These are phyloP conservation scores for Dioscorea dumetorum DNA, from an alignment of 106 monocot species.

Conservation along the genomic window DNA sequence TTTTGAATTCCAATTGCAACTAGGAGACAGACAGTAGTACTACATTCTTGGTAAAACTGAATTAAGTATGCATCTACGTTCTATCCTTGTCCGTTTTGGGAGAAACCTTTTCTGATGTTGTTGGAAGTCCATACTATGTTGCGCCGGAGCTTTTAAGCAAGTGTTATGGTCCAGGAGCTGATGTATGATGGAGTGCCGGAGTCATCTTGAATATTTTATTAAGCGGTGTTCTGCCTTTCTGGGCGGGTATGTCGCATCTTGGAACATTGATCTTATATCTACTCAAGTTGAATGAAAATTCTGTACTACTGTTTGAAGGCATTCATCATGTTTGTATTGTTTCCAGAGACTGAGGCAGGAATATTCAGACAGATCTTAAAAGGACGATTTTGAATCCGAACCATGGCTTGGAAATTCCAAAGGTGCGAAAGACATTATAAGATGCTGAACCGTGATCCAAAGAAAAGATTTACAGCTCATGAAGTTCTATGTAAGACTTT, in stretches of 20 bases:
- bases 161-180: slow-evolving; percentile 78
- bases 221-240: slow-evolving; percentile 75
- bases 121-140: slow-evolving; percentile 94
- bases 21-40: too few relatives aligned
- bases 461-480: slow-evolving; percentile 68
- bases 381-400: slow-evolving; percentile 80
- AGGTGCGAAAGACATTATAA: slow-evolving; percentile 77
- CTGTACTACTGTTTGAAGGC: too few relatives aligned
- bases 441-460: slow-evolving; percentile 73
- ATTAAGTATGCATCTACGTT: too few relatives aligned
- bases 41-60: too few relatives aligned
- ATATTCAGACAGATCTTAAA: slow-evolving; percentile 79
- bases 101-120: slow-evolving; percentile 71
- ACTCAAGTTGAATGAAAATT: too few relatives aligned
- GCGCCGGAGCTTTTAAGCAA: slow-evolving; percentile 81
- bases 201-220: slow-evolving; percentile 68
- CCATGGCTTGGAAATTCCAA: slow-evolving; percentile 88
- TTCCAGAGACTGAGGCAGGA: slow-evolving; percentile 78
- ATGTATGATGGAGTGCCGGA: slow-evolving; percentile 87
- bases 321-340: not conserved
- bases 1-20: too few relatives aligned
- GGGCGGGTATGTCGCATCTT: slow-evolving; percentile 49
- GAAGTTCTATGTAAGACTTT: slow-evolving; percentile 67
- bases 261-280: too few relatives aligned
- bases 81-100: slow-evolving; percentile 18